Evolutionary conservation across 768 basidiomycete species (phyloP).

Genomic region (Nevesoporus exiguus): DNA sequence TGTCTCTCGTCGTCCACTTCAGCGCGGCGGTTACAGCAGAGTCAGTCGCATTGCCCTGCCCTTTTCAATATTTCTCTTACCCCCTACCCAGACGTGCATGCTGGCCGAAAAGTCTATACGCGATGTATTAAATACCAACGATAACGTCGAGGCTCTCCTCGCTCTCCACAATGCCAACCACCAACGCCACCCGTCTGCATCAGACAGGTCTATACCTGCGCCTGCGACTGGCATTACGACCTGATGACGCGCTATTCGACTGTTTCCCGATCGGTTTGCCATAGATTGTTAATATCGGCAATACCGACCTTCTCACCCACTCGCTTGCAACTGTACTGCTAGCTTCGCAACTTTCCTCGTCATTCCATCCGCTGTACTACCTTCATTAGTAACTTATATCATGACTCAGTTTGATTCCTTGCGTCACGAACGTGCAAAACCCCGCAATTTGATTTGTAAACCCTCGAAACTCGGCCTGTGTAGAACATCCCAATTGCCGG

Average conservation of each 20-base stretch:
- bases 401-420: slow-evolving; percentile 1
- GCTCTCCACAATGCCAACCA: slow-evolving; percentile 49
- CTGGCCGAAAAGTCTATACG: slow-evolving; percentile 69
- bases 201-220: slow-evolving; percentile 15
- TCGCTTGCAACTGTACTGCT: slow-evolving; percentile 27
- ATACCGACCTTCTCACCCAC: not conserved
- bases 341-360: slow-evolving; percentile 14
- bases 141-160: slow-evolving; percentile 64
- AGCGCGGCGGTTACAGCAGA: slow-evolving; percentile 52
- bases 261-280: not conserved
- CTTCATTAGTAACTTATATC: slow-evolving; percentile 23
- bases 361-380: slow-evolving; percentile 20
- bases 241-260: slow-evolving; percentile 10
- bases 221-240: slow-evolving; percentile 23
- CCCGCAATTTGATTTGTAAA: not conserved
- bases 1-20: slow-evolving; percentile 58
- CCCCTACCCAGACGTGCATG: slow-evolving; percentile 53
- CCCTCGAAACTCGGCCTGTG: not conserved
- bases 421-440: slow-evolving; percentile 9
- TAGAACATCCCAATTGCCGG: not conserved
- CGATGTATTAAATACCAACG: slow-evolving; percentile 63
- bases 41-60: slow-evolving; percentile 32
- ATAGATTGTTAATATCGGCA: slow-evolving; percentile 1
- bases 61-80: not conserved
- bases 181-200: slow-evolving; percentile 8